Evolutionary conservation across 345 rosid species (phyloP).

Genomic region (Triadica sebifera): DNA sequence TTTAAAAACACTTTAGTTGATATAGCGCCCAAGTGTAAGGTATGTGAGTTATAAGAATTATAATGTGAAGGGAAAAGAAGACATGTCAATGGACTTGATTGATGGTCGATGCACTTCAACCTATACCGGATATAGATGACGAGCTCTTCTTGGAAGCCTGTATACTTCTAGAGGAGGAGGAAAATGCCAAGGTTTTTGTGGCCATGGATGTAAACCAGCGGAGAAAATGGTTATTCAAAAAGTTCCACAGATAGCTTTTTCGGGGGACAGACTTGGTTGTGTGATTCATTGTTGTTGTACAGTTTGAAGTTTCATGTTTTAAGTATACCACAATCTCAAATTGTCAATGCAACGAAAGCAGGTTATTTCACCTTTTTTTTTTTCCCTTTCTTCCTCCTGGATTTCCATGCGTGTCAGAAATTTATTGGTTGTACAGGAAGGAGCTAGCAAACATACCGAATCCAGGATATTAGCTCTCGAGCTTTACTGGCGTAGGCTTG

Average conservation of each 20-base stretch:
- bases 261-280: not conserved
- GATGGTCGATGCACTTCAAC: conserved; percentile 48
- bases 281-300: conserved; percentile 1
- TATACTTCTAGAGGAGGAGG: conserved; percentile 44
- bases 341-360: not conserved
- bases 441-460: too few relatives aligned
- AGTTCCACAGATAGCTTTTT: conserved; percentile 15
- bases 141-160: conserved; percentile 51
- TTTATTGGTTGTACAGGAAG: too few relatives aligned
- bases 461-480: too few relatives aligned
- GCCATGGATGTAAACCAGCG: conserved; percentile 40
- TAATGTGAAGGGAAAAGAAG: conserved; percentile 10
- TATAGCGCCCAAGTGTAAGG: too few relatives aligned
- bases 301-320: not conserved
- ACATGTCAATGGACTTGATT: conserved; percentile 36
- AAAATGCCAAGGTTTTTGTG: conserved; percentile 36
- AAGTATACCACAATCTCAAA: not conserved
- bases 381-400: not conserved
- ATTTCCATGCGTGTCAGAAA: too few relatives aligned
- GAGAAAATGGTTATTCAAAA: conserved; percentile 35
- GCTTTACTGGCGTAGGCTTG: too few relatives aligned
- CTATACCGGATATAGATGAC: conserved; percentile 44
- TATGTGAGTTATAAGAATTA: too few relatives aligned
- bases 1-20: too few relatives aligned
- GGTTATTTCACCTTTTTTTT: not conserved